Evolutionary conservation across 139 green algal species (phyloP).

Genomic region (Picochlorum sp.): DNA sequence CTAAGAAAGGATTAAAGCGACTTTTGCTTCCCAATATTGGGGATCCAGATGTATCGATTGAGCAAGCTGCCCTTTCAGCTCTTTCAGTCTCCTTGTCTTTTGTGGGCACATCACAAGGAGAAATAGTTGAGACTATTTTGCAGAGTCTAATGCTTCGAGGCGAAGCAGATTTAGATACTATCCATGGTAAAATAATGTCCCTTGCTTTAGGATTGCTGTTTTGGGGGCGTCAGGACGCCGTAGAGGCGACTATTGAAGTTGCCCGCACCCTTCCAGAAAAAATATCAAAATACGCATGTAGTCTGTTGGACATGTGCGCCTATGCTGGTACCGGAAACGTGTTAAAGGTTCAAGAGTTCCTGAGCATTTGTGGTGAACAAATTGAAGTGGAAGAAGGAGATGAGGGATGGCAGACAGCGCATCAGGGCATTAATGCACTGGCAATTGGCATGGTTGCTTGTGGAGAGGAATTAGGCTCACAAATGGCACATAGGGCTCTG

Average conservation of each 20-base stretch:
- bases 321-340: constrained; percentile 96
- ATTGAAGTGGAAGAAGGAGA: constrained; percentile 49
- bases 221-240: constrained; percentile 73
- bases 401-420: constrained; percentile 36
- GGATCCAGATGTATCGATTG: constrained; percentile 65
- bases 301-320: constrained; percentile 71
- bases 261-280: constrained; percentile 74
- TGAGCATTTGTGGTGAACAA: constrained; percentile 79
- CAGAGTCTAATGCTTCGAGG: constrained; percentile 80
- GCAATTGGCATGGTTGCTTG: constrained; percentile 87
- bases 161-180: constrained; percentile 66
- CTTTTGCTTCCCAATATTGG: constrained; percentile 51
- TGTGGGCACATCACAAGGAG: constrained; percentile 55
- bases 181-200: constrained; percentile 65
- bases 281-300: constrained; percentile 60
- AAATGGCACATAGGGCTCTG: constrained; percentile 78
- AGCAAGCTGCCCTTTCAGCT: constrained; percentile 59
- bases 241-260: constrained; percentile 90
- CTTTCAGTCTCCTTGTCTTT: constrained; percentile 88
- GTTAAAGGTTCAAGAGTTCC: constrained; percentile 87
- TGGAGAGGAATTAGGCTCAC: constrained; percentile 82
- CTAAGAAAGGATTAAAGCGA: constrained; percentile 43
- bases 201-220: constrained; percentile 92
- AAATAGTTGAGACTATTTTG: constrained; percentile 68
- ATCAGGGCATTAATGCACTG: constrained; percentile 80